Evolutionary conservation across 352 stramenopile species (phyloP), one percentile per base, ranked within the genome.

Genomic region (Elongisporangium senticosum): DNA sequence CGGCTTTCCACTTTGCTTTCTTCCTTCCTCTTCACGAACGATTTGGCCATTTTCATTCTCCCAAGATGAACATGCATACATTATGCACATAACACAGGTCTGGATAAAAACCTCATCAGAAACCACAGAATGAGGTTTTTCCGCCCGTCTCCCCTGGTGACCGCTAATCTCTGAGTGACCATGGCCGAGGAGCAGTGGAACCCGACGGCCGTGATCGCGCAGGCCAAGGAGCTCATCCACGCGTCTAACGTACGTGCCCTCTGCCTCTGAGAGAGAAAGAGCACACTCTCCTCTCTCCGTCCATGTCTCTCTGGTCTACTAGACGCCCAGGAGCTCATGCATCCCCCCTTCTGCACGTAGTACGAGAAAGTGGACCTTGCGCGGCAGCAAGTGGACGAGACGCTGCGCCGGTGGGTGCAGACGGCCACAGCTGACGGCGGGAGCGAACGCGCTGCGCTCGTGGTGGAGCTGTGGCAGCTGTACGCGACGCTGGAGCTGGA

Each of bases 401-500:
- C 62, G 8, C 55, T 91, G 24, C 65, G 50, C 7, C 57, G 52
- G n/a, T 88, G 79, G 76, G 76, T 86, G 17, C 49, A 56, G 3
- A 51, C 50, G 0, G 37, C 64, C 26, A 55, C 64, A 11, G 39
- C 52, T 5, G 58, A 75, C 26, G 39, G 56, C 52, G n/a, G 43
- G 3, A 10, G 64, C 52, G 4, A 51, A 19, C 59, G 58, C 39
- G 68, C 74, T 33, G 63, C 64, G 26, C 7, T 62, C 53, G 68
- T 90, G 10, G 67, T 86, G 21, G 64, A 68, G 10, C 54, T 79
- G 8, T 92, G 77, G 74, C 51, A 69, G 3, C 56, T 67, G n/a
- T 92, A 90, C 61, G 79, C 80, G n/a, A 75, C 74, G 53, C 66
- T 92, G 49, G 83, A 92, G 68, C 86, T 90, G 50, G 83, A 87